Conservation (phyloP, 1,284 basidiomycete species). For the Athelia psychrophila region DNA sequence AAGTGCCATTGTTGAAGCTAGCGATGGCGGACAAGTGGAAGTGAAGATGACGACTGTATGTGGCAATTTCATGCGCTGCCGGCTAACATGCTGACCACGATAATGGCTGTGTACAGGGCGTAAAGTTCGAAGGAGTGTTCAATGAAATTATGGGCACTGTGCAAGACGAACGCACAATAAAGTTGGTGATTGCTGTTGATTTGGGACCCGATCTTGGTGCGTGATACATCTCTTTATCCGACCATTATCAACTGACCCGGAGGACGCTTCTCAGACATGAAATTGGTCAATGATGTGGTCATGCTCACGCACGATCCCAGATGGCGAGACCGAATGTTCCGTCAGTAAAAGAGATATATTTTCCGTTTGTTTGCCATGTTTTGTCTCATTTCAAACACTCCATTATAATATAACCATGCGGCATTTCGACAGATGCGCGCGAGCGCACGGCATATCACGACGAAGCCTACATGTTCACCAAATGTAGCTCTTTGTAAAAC, state of each 20-base stretch:
- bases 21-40: slow-evolving; percentile 71
- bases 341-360: too few relatives aligned
- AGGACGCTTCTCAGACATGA: slow-evolving; percentile 51
- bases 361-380: too few relatives aligned
- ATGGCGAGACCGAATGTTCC: background rate
- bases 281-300: slow-evolving; percentile 62
- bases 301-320: slow-evolving; percentile 39
- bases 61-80: slow-evolving; percentile 1
- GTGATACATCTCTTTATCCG: slow-evolving; percentile 20
- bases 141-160: slow-evolving; percentile 79
- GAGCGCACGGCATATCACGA: too few relatives aligned
- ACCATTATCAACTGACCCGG: slow-evolving; percentile 3
- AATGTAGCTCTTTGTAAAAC: too few relatives aligned
- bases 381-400: too few relatives aligned
- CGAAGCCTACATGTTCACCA: too few relatives aligned
- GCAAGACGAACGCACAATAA: slow-evolving; percentile 56
- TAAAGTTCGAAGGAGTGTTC: slow-evolving; percentile 50
- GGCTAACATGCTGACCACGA: background rate
- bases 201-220: slow-evolving; percentile 68
- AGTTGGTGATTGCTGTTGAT: slow-evolving; percentile 58
- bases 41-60: slow-evolving; percentile 50
- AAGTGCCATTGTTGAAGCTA: slow-evolving; percentile 59
- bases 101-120: slow-evolving; percentile 34
- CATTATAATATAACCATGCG: too few relatives aligned
- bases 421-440: too few relatives aligned